Conservation (phyloP, 2,329 filamentous ascomycete species). For the Beauveria caledonica region DNA sequence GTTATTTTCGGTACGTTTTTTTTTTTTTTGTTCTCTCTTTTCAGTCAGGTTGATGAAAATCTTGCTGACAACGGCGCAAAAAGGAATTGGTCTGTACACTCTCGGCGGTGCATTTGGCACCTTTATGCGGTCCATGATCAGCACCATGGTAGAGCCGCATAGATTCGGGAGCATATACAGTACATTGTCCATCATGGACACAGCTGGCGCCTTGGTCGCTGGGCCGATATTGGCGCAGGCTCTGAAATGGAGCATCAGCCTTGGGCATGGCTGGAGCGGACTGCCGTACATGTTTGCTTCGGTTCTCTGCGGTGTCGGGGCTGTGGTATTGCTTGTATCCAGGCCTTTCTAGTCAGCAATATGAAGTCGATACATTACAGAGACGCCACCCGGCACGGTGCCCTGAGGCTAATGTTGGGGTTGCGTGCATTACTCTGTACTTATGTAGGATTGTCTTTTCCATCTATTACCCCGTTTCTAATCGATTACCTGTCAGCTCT, state of each 20-base stretch:
- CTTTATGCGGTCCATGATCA: conserved; percentile 7
- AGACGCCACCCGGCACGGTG: too few relatives aligned
- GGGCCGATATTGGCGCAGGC: background rate
- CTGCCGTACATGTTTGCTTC: conserved; percentile 3
- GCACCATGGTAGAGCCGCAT: conserved; percentile 5
- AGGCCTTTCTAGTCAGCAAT: background rate
- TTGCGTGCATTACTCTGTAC: too few relatives aligned
- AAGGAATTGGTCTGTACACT: background rate
- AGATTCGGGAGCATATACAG: background rate
- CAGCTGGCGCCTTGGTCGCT: background rate
- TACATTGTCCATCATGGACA: conserved; percentile 1
- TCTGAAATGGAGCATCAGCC: conserved; percentile 1
- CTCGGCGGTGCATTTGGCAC: conserved; percentile 4
- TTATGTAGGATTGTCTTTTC: too few relatives aligned
- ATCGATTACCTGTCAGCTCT: too few relatives aligned
- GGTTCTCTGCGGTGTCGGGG: background rate
- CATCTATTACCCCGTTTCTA: too few relatives aligned
- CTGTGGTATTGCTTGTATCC: background rate
- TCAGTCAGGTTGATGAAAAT: too few relatives aligned
- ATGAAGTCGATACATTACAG: too few relatives aligned
- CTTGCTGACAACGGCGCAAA: background rate
- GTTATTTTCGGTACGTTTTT: conserved; percentile 1
- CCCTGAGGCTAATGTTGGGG: too few relatives aligned
- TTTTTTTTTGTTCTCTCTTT: too few relatives aligned
- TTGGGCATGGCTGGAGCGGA: conserved; percentile 3